Evolutionary conservation across 2,329 filamentous ascomycete species (phyloP).

Genomic region (Colletotrichum sp.): DNA sequence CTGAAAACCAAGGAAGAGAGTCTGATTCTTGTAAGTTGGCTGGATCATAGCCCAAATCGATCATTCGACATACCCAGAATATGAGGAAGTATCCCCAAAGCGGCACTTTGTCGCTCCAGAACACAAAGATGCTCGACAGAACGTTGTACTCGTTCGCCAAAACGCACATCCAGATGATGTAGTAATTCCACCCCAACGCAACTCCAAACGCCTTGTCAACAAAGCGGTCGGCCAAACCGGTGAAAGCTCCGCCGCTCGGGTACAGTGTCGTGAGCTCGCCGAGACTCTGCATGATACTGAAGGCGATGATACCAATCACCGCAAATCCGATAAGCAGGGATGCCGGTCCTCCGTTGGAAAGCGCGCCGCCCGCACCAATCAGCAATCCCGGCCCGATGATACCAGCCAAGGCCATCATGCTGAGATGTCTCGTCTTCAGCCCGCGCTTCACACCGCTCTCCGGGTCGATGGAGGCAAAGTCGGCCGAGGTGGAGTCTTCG

Average conservation of each 20-base stretch:
- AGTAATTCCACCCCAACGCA: slow-evolving; percentile 76
- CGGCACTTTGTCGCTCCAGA: slow-evolving; percentile 67
- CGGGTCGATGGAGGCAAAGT: slow-evolving; percentile 58
- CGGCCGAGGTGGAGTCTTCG: slow-evolving; percentile 31
- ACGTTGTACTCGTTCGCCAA: slow-evolving; percentile 76
- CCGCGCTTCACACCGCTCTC: slow-evolving; percentile 72
- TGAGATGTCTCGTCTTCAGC: slow-evolving; percentile 70
- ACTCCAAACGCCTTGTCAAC: slow-evolving; percentile 74
- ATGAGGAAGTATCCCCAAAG: slow-evolving; percentile 74
- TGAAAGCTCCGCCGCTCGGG: slow-evolving; percentile 74
- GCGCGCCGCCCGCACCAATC: slow-evolving; percentile 73
- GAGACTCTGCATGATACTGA: slow-evolving; percentile 73
- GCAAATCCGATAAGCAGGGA: slow-evolving; percentile 76
- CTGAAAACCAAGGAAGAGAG: slow-evolving; percentile 70
- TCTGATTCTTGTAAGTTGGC: slow-evolving; percentile 27
- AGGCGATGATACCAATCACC: slow-evolving; percentile 73
- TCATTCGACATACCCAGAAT: slow-evolving; percentile 62
- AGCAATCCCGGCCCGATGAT: slow-evolving; percentile 75
- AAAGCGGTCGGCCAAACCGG: slow-evolving; percentile 72
- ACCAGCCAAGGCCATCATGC: slow-evolving; percentile 69
- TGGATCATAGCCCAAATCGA: too few relatives aligned
- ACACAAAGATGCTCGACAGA: slow-evolving; percentile 68
- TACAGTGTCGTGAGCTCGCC: slow-evolving; percentile 78
- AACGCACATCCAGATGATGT: slow-evolving; percentile 70
- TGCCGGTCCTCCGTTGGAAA: slow-evolving; percentile 73